phyloP scores from a whole-genome alignment of 306 rosid genomes.

The Sesbania bispinosa region DNA sequence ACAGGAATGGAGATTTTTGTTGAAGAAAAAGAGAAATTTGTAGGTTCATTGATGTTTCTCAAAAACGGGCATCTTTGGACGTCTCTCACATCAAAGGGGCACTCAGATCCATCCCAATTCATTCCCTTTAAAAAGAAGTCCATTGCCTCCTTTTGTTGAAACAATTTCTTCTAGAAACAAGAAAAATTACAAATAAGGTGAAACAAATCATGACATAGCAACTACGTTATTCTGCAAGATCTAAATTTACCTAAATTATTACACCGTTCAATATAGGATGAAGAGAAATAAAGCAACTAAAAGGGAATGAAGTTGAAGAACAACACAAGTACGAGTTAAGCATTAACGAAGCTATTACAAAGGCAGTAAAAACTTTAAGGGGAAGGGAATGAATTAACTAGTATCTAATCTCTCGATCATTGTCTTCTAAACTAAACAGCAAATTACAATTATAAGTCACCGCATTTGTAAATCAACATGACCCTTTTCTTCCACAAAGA shows the following conservation, averaged over 20 bases:
- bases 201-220: neutral
- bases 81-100: slow-evolving; percentile 55
- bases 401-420: neutral
- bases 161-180: slow-evolving; percentile 34
- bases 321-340: neutral
- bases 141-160: slow-evolving; percentile 39
- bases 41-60: slow-evolving; percentile 58
- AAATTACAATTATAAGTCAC: neutral
- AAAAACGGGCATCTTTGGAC: slow-evolving; percentile 75
- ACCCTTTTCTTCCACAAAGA: neutral
- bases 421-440: neutral
- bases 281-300: neutral
- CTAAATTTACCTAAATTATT: neutral
- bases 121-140: slow-evolving; percentile 53
- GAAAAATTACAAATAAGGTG: neutral
- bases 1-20: slow-evolving; percentile 48
- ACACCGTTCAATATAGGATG: neutral
- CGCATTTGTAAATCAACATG: neutral
- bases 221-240: neutral
- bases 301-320: neutral
- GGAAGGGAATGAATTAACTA: neutral
- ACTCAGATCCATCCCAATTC: slow-evolving; percentile 43
- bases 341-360: neutral
- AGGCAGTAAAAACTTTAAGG: neutral
- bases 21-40: slow-evolving; percentile 62